Base-by-base conservation (phyloP, 768 basidiomycete genomes). In the Gymnopilus junonius region DNA sequence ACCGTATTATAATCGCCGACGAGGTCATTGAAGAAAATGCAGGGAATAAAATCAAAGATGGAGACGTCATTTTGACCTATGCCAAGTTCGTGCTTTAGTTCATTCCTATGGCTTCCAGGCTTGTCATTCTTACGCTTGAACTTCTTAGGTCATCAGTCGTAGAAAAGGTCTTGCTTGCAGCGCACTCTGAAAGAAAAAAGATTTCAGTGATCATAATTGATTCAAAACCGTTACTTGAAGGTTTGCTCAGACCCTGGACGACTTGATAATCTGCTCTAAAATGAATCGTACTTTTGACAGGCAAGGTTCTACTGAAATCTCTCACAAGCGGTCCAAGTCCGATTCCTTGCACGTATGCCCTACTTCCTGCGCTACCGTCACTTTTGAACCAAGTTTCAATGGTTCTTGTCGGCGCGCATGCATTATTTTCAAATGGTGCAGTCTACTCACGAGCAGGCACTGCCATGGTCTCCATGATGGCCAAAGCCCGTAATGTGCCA, bases 401-500 rank as follows among this genome's bases (percentile, higher is more conserved):
- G 7, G 90, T 97, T 53, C 84, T 99, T 61, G 82, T 99, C 15
- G 97, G 97, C 25, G 95, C 96, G 2, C 95, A 98, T 68, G 94
- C 97, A 7, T 83, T 99, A 7, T 93, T 96, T 71, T 90, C 96
- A 3, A 97, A 99, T 65, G 97, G 97, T 8, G 88, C 94, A 2
- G 92, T 99, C 2, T 97, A 92, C 73, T 93, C 95, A 11, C 85
- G 97, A 55, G 94, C 95, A 0, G 97, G 97, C 27, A 99, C 96
- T 3, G 97, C 97, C 0, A 84, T 95, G 69, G 94, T 99, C 6
- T 94, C 96, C 1, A 97, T 99, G 96, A 89, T 98, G 83, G 93
- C 94, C 1, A 94, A 93, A 75, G 87, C 87, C 50, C 86, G 91
- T 69, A 89, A 88, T 23, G 91, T 98, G 0, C 97, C 97, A 4